Conservation (phyloP, 2,329 filamentous ascomycete genomes). For the Huntiella decipiens region DNA sequence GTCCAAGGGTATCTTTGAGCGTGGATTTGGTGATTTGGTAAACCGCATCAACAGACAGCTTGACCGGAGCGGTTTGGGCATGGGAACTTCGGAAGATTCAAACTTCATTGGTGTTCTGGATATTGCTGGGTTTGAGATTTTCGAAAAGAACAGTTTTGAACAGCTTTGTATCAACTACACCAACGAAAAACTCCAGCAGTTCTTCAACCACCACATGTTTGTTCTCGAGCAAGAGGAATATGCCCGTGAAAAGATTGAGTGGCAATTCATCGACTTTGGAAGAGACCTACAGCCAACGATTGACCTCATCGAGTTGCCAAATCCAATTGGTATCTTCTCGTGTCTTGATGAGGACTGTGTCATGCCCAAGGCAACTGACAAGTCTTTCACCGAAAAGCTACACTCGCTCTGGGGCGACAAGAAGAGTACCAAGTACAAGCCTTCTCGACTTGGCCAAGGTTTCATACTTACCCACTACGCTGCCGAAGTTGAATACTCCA, state of each 20-base stretch:
- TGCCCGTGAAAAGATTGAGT: slow-evolving; percentile 91
- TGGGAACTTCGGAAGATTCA: slow-evolving; percentile 57
- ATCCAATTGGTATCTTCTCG: slow-evolving; percentile 96
- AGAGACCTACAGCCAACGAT: slow-evolving; percentile 95
- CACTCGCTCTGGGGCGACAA: slow-evolving; percentile 80
- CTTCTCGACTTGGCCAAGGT: slow-evolving; percentile 71
- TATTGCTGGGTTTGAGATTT: slow-evolving; percentile 98
- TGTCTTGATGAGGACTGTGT: slow-evolving; percentile 95
- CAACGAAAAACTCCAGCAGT: slow-evolving; percentile 96
- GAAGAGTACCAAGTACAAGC: slow-evolving; percentile 82
- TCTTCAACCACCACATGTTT: slow-evolving; percentile 99
- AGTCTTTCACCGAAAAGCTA: slow-evolving; percentile 93
- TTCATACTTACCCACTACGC: slow-evolving; percentile 96
- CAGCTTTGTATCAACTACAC: slow-evolving; percentile 99
- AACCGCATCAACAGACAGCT: slow-evolving; percentile 80
- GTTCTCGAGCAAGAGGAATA: slow-evolving; percentile 98
- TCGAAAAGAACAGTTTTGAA: slow-evolving; percentile 95
- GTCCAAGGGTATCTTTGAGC: slow-evolving; percentile 93
- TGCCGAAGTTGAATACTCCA: slow-evolving; percentile 92
- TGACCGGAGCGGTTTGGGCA: slow-evolving; percentile 62
- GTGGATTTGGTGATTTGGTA: slow-evolving; percentile 84
- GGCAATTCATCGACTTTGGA: slow-evolving; percentile 98
- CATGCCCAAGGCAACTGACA: slow-evolving; percentile 97
- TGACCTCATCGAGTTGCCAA: slow-evolving; percentile 85
- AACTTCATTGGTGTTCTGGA: slow-evolving; percentile 96